phyloP scores from a whole-genome alignment of 2,329 filamentous ascomycete species.

The Ophiostoma quercus region DNA sequence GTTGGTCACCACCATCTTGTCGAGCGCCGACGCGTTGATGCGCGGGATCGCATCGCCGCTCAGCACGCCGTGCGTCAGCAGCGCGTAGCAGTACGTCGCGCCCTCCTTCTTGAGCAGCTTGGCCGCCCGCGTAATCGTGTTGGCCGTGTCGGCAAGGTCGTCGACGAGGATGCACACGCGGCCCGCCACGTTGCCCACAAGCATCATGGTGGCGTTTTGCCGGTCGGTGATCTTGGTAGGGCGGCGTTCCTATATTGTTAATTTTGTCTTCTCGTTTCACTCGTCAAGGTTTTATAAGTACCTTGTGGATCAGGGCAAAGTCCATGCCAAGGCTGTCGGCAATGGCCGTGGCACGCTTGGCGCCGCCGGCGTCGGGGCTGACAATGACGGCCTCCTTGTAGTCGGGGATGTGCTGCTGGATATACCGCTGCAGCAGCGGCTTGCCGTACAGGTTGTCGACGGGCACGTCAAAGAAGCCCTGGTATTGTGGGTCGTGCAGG shows the following conservation, averaged over 20 bases:
- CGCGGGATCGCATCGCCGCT: slow-evolving; percentile 91
- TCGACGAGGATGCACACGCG: slow-evolving; percentile 83
- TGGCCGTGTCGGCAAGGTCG: slow-evolving; percentile 90
- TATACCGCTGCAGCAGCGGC: slow-evolving; percentile 64
- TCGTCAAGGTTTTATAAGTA: slow-evolving; percentile 36
- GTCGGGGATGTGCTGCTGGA: slow-evolving; percentile 75
- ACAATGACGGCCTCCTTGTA: slow-evolving; percentile 86
- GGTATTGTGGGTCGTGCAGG: slow-evolving; percentile 85
- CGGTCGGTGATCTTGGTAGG: slow-evolving; percentile 69
- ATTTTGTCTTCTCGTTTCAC: background rate
- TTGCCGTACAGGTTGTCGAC: slow-evolving; percentile 95
- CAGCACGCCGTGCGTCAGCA: slow-evolving; percentile 91
- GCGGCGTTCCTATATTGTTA: slow-evolving; percentile 39
- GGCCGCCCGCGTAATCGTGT: slow-evolving; percentile 92
- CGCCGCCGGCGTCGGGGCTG: slow-evolving; percentile 91
- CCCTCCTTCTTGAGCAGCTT: slow-evolving; percentile 96
- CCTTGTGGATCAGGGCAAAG: slow-evolving; percentile 98
- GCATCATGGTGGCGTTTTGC: slow-evolving; percentile 77
- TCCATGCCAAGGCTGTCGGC: slow-evolving; percentile 89
- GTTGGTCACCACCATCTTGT: slow-evolving; percentile 93
- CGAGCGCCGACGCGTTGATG: slow-evolving; percentile 86
- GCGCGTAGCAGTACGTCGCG: slow-evolving; percentile 82
- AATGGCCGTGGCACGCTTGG: slow-evolving; percentile 92
- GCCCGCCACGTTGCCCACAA: slow-evolving; percentile 68
- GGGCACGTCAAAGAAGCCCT: slow-evolving; percentile 97